Base-by-base conservation (phyloP, 768 basidiomycete genomes). In the Kwoniella dendrophila region DNA sequence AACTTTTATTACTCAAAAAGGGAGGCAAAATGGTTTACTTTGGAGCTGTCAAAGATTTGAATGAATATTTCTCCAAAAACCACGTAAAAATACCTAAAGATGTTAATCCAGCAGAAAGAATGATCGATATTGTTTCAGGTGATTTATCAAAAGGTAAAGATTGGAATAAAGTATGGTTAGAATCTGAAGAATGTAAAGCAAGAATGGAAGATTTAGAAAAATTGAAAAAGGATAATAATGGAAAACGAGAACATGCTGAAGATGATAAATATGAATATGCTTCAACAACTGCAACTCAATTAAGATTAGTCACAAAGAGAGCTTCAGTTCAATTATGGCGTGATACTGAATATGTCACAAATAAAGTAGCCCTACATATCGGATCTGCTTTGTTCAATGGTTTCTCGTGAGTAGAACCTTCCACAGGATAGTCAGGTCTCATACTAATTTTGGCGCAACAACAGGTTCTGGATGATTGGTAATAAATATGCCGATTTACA, bases 81-180 rank as follows among this genome's bases (percentile, higher is more conserved):
- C 88, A 89, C n/a, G 84, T 85, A 47, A 1, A 85, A 82, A 5
- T 82, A 84, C 80, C 81, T 0, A 74, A 83, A 2, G 81, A 81
- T 0, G 90, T 87, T 72, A 93, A 93, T 70, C 90, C 90, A 1
- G 84, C 84, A 4, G 84, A 90, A 77, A 88, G 84, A 73, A 79
- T 81, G 73, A 70, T 78, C 8, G 88, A 90, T 38, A 82, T 88
- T 38, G 82, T 86, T 11, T 86, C 88, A 0, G 70, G 70, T 6
- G 68, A 64, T 32, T 81, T 89, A 29, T 89, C 89, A 1, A 82
- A 86, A 52, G 84, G 85, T 33, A 83, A 84, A 40, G 90, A 93
- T 68, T 93, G 91, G 91, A 85, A 86, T 49, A 85, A 89, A 58
- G 80, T 90, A 38, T 93, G 91, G 91, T 77, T 84, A 14, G 85